A percentile compares a stretch with the other conserved stretches of the same genome.
phyloP scores from a whole-genome alignment of 2,329 filamentous ascomycete species.

The Trichothecium sympodiale region DNA sequence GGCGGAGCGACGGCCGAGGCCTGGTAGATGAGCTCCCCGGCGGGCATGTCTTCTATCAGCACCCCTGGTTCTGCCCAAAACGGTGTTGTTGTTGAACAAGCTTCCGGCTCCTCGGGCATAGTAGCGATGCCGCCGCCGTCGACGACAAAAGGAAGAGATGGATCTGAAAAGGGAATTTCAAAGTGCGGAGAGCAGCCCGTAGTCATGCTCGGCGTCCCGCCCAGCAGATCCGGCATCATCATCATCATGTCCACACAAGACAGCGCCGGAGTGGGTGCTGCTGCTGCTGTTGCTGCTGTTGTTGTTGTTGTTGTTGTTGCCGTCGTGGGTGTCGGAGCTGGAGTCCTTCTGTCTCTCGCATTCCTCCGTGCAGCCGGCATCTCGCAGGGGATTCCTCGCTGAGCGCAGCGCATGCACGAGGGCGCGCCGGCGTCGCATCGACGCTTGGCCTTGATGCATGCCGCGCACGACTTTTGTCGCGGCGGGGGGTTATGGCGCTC shows the following conservation, averaged over 20 bases:
- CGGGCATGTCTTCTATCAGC: not conserved
- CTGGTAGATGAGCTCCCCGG: conserved; percentile 12
- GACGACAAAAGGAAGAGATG: not conserved
- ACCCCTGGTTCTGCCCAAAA: too few relatives aligned
- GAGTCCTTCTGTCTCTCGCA: not conserved
- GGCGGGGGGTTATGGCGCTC: conserved; percentile 34
- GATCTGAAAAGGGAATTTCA: too few relatives aligned
- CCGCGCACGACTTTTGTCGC: conserved; percentile 43
- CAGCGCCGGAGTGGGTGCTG: not conserved
- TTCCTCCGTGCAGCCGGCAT: conserved; percentile 21
- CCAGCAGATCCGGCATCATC: not conserved
- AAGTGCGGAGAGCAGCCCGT: too few relatives aligned
- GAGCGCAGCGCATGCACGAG: conserved; percentile 38
- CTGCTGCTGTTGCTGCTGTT: too few relatives aligned
- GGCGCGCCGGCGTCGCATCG: conserved; percentile 42
- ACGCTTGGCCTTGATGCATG: conserved; percentile 46
- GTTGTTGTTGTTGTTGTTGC: not conserved
- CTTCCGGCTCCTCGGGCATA: not conserved
- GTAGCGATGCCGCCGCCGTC: not conserved
- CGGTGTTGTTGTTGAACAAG: not conserved
- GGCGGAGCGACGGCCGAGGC: conserved; percentile 12
- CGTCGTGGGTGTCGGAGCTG: not conserved
- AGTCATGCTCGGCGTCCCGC: too few relatives aligned
- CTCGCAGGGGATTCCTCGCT: conserved; percentile 33
- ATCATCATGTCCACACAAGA: not conserved